A percentile compares a stretch with the other conserved stretches of the same genome.
Evolutionary conservation across 805 yeast genomes (phyloP).

Genomic region (Metschnikowia bowlesiae): DNA sequence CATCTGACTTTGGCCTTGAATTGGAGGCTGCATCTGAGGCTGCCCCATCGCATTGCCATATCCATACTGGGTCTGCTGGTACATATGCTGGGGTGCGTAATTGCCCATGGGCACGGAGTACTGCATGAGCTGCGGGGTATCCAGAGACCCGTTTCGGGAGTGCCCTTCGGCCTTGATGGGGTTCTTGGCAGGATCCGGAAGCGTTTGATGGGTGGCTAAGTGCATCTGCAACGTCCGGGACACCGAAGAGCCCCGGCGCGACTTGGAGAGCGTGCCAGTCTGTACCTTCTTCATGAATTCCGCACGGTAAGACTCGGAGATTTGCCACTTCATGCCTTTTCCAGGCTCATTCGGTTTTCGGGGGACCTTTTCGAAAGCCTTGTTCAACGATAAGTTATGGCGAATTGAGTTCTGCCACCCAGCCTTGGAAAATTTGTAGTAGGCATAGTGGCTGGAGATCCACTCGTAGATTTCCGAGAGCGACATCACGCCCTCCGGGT

Average conservation of each 20-base stretch:
- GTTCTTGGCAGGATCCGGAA: slow-evolving; percentile 40
- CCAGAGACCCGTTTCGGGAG: neutral
- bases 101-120: neutral
- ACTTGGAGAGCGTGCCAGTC: slow-evolving; percentile 68
- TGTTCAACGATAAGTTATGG: slow-evolving; percentile 88
- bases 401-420: slow-evolving; percentile 99
- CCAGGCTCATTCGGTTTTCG: slow-evolving; percentile 96
- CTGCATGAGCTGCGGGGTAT: neutral
- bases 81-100: slow-evolving; percentile 1
- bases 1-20: neutral
- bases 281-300: slow-evolving; percentile 81
- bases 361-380: slow-evolving; percentile 97
- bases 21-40: neutral
- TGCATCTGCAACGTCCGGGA: slow-evolving; percentile 77
- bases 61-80: slow-evolving; percentile 1
- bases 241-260: slow-evolving; percentile 76
- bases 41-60: neutral
- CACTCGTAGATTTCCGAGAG: slow-evolving; percentile 88
- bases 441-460: slow-evolving; percentile 84
- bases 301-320: slow-evolving; percentile 73
- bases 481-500: slow-evolving; percentile 82
- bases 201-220: slow-evolving; percentile 52
- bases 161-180: neutral
- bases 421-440: slow-evolving; percentile 83
- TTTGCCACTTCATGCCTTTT: slow-evolving; percentile 99